phyloP scores from a whole-genome alignment of 805 yeast genomes.

The Metschnikowia aberdeeniae region DNA sequence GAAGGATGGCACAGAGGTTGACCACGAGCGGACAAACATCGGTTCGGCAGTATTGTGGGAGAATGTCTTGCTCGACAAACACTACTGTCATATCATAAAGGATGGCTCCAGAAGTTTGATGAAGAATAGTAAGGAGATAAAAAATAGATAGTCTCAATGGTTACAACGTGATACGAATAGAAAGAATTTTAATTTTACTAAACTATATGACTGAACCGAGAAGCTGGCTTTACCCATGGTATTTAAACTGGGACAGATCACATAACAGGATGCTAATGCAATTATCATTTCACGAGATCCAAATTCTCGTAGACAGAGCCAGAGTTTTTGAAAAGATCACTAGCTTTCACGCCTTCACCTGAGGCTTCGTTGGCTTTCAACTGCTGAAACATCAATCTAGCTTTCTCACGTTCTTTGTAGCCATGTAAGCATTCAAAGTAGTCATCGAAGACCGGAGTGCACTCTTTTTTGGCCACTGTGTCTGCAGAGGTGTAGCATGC shows the following conservation, averaged over 20 bases:
- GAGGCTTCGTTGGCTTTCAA: conserved; percentile 41
- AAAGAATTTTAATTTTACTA: not conserved
- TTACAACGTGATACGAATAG: not conserved
- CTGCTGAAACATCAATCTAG: conserved; percentile 43
- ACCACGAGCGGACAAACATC: conserved; percentile 73
- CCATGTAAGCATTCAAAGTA: conserved; percentile 47
- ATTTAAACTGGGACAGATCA: not conserved
- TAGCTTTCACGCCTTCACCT: conserved; percentile 38
- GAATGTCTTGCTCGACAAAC: conserved; percentile 68
- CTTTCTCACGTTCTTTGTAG: conserved; percentile 42
- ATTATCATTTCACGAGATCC: conserved; percentile 29
- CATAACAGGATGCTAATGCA: not conserved
- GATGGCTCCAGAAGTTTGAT: conserved; percentile 51
- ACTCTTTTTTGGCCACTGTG: conserved; percentile 37
- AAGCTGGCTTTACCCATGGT: not conserved
- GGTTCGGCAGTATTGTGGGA: conserved; percentile 94
- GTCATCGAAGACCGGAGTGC: conserved; percentile 43
- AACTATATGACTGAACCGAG: not conserved
- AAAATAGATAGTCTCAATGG: not conserved
- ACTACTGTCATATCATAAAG: conserved; percentile 78
- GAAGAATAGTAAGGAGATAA: conserved; percentile 32
- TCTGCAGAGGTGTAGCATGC: conserved; percentile 45
- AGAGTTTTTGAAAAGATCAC: conserved; percentile 41
- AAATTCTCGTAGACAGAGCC: conserved; percentile 42
- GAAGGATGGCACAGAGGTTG: conserved; percentile 38